Evolutionary conservation across 208 protist genomes (phyloP), one percentile per base, ranked within the genome.

Genomic region (Leishmania tropica): DNA sequence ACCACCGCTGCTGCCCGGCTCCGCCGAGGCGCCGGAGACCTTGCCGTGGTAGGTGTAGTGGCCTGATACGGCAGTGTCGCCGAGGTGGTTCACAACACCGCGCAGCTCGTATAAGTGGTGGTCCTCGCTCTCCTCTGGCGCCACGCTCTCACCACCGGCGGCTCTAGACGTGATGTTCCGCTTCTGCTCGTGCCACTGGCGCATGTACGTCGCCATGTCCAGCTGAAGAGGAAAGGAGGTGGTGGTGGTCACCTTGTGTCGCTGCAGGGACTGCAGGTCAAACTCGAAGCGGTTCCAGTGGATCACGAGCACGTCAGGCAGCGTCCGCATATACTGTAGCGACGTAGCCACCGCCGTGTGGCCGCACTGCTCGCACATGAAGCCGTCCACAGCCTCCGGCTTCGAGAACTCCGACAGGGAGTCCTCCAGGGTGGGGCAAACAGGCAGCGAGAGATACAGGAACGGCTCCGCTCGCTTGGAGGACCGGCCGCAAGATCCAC

Each of bases 31-130:
- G 64, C n/a, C 72, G 47, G 64, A 80, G 10, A 95, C 85, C 79
- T 91, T 93, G 6, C 88, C 89, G 70, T 93, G 81, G 85, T 92
- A 97, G 15, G 92, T 96, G 87, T 97, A 97, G 85, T 97, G 94
- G 31, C 94, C 94, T 35, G 85, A 93, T 3, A 88, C 64, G 7
- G 94, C 94, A 5, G 81, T 88, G 31, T 91, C 85, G 45, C 94
- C 92, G 28, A 90, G 75, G 78, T 97, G 94, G 79, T 96, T 93
- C 21, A 97, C 78, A 10, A 97, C 84, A 42, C 94, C 94, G 35
- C 87, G 80, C 51, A 97, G 87, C 81, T 88, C 86, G 78, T 96
- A 97, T 54, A 75, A 58, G 45, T 85, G 53, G 8, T 75, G 40
- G 42, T 35, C 64, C 47, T 79, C 58, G 21, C 5, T 51, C 65